Evolutionary conservation across 805 yeast species (phyloP), one percentile per base, ranked within the genome.

Genomic region (Sugiyamaella lignohabitans): DNA sequence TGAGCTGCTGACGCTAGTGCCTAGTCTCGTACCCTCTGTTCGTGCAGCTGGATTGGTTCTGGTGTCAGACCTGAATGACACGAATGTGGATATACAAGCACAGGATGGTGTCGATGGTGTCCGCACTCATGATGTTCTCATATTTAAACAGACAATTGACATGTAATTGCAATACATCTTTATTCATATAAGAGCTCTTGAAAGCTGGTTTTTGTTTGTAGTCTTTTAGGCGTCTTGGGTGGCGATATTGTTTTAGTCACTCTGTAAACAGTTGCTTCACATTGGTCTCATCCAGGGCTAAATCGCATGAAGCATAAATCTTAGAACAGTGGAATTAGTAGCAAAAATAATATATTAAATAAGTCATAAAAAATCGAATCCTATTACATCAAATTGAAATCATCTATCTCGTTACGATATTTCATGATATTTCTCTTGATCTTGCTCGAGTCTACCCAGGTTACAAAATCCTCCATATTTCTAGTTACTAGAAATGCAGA

Each of bases 371-470:
- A 14, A 14, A 27, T 8, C 14, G 14, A 8, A 27, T 27, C 14
- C 14, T n/a, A n/a, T 56, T 54, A 72, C 43, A 77, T 67, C 56
- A 76, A 65, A 49, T 78, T 82, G 59, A 70, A 80, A 59, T 79
- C 84, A 60, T 80, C 84, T 52, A 69, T 60, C 45, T 67, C 68
- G 43, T 91, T 89, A 68, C 86, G 84, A 72, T 84, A 93, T 68
- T 84, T 84, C 68, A 89, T 79, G 49, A 91, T 79, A 56, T 87
- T 87, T 59, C 84, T 76, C 73, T 85, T 89, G 66, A 94, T 89
- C 82, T 93, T 94, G 56, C 95, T 83, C 37, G 82, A 76, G 60
- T 93, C 97, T n/a, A 86, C 93, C 99, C 99, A 93, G 2, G 98
- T 93, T 57, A 93, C 74, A 65, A 87, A 93, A 65, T 93, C 99